Evolutionary conservation across 768 basidiomycete species (phyloP).

Genomic region (Mycena polygramma): DNA sequence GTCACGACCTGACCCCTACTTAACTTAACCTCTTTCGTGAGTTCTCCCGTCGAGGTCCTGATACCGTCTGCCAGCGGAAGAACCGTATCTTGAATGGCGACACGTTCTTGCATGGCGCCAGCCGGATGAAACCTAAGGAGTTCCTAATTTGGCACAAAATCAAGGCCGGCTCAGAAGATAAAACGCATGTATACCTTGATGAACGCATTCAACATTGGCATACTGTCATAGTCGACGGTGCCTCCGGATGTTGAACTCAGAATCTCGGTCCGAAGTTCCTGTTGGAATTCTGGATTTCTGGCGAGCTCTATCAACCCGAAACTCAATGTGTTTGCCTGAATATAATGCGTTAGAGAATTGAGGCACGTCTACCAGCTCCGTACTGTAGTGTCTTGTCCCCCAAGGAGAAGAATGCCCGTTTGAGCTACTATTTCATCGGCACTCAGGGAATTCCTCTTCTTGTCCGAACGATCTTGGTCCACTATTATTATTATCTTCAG

Average conservation of each 20-base stretch:
- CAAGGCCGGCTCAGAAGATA: not conserved
- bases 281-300: slow-evolving; percentile 25
- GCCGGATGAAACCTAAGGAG: slow-evolving; percentile 30
- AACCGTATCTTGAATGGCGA: slow-evolving; percentile 19
- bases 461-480: not conserved
- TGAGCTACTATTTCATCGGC: slow-evolving; percentile 24
- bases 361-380: not conserved
- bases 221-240: slow-evolving; percentile 5
- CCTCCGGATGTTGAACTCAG: not conserved
- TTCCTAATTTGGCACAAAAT: slow-evolving; percentile 15
- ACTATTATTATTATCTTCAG: not conserved
- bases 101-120: slow-evolving; percentile 16
- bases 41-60: slow-evolving; percentile 10
- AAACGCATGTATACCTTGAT: slow-evolving; percentile 30
- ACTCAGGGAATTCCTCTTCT: slow-evolving; percentile 26
- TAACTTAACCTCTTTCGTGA: slow-evolving; percentile 7
- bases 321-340: too few species aligned
- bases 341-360: too few species aligned
- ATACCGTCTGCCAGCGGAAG: slow-evolving; percentile 21
- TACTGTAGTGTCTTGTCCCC: slow-evolving; percentile 17
- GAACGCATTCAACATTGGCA: slow-evolving; percentile 35
- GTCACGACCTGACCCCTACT: slow-evolving; percentile 29
- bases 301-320: slow-evolving; percentile 32
- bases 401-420: slow-evolving; percentile 4
- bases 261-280: slow-evolving; percentile 30